Evolutionary conservation across 768 basidiomycete genomes (phyloP), one percentile per base, ranked within the genome.

Genomic region (Naganishia antarctica): DNA sequence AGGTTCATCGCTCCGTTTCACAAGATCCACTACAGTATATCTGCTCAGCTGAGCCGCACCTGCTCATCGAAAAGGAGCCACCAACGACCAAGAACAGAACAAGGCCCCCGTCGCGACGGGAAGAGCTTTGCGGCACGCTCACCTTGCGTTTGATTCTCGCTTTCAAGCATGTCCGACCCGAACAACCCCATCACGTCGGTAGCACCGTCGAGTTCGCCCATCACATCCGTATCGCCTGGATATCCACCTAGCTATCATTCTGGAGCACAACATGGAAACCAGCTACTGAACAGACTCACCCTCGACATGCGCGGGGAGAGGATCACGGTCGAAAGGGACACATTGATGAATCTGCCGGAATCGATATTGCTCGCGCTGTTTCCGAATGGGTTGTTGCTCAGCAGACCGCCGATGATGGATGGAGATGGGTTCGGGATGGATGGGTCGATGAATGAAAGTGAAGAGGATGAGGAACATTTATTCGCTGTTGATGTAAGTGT

Each of bases 281-380:
- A 66, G 26, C 83, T 94, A 43, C 83, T 97, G 68, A 87, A 90
- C 26, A 84, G 91, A 70, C 83, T 99, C 70, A 84, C 88, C 60
- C 86, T 99, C 70, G 96, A 98, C 80, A 83, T 99, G 40, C 86
- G 96, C 68, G 92, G 92, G 62, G 83, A 79, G 70, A 86, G 91
- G 67, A 93, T 98, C 80, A 86, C 89, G 66, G 91, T 99, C 46
- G 96, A 98, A 80, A 84, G 94, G 70, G 94, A 98, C 80, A 92
- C 89, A 6, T 87, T 99, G 74, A 96, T 98, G 92, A 91, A 93
- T 76, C 83, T 99, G 21, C 96, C 96, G 1, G 96, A 99, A 84
- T 91, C 90, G 18, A 91, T 99, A 48, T 82, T 98, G 60, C 81
- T 99, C 40, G 97, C 93, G 78, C 82, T 99, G 67, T 99, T 98